Evolutionary conservation across 1,284 basidiomycete genomes (phyloP), one percentile per base, ranked within the genome.

Genomic region (Pholiota adiposa): DNA sequence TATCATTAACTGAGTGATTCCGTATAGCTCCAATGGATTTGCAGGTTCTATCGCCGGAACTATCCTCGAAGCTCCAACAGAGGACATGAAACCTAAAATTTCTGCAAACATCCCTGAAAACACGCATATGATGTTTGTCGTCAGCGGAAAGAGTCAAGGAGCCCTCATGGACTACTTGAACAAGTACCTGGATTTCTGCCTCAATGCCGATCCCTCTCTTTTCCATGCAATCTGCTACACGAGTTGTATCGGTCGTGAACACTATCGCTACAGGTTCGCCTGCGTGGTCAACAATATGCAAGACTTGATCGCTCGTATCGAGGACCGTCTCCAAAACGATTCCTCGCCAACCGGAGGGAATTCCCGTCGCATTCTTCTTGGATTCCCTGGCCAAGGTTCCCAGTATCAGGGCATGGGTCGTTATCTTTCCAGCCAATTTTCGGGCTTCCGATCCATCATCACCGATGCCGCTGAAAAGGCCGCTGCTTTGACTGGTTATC

Each of bases 321-420:
- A 72, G 27, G 67, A 69, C 34, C 65, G 64, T 25, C 51, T 71
- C 21, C 65, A 67, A 36, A 64, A 61, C 34, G 41, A 49, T 1
- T 31, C 59, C 8, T 11, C 51, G 1, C 29, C 55, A 16, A 31
- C 60, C 38, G 58, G 57, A 19, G 61, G 61, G 23, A 51, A 58
- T 60, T 58, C 58, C 23, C 62, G 63, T 33, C 65, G 67, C 31
- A 59, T 74, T 25, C 63, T 72, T n/a, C 66, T 76, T 27, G 74
- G 66, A 7, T 77, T 77, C 68, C 72, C 75, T 16, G 75, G 75
- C 3, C 75, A 77, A 62, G 74, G 74, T 33, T 70, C 71, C 16
- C 75, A 77, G 53, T 76, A 70, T 57, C 69, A 70, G 60, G 74
- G 73, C 8, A 76, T 77, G 74, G 74, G 70, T 31, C 67, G 64